Conservation (phyloP, 2,329 filamentous ascomycete genomes). For the Colletotrichum viniferum region DNA sequence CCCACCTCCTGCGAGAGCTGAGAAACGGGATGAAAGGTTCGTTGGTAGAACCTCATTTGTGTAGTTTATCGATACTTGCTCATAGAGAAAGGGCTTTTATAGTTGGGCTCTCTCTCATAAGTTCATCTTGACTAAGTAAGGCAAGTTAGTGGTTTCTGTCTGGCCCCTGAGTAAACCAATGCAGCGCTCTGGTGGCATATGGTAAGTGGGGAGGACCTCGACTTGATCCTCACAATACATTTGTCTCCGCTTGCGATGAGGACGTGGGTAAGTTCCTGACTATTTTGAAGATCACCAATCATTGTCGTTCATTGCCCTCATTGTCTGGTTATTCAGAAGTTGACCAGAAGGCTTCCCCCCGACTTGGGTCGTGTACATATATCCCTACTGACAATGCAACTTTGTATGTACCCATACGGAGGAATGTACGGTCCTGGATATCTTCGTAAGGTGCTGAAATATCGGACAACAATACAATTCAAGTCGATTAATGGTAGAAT, state of each 20-base stretch:
- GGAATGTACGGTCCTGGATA: background rate
- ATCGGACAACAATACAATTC: background rate
- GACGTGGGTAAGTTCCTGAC: background rate
- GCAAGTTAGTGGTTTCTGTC: background rate
- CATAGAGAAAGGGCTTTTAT: background rate
- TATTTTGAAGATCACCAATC: no score
- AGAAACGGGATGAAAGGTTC: background rate
- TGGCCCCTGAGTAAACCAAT: background rate
- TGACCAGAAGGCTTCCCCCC: fast-evolving
- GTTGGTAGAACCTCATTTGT: background rate
- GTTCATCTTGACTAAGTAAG: fast-evolving
- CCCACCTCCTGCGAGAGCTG: background rate
- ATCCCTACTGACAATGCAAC: no score
- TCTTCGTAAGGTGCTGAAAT: background rate
- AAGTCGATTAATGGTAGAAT: background rate
- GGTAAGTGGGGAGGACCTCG: background rate
- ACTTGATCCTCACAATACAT: background rate
- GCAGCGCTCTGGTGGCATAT: background rate
- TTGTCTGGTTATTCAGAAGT: no score
- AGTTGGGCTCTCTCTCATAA: background rate
- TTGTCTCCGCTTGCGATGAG: background rate
- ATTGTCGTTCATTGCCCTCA: no score
- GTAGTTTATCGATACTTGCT: background rate
- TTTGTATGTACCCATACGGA: no score
- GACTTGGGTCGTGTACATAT: no score